Evolutionary conservation across 768 basidiomycete species (phyloP), one percentile per base, ranked within the genome.

Genomic region (Suillus hirtellus): DNA sequence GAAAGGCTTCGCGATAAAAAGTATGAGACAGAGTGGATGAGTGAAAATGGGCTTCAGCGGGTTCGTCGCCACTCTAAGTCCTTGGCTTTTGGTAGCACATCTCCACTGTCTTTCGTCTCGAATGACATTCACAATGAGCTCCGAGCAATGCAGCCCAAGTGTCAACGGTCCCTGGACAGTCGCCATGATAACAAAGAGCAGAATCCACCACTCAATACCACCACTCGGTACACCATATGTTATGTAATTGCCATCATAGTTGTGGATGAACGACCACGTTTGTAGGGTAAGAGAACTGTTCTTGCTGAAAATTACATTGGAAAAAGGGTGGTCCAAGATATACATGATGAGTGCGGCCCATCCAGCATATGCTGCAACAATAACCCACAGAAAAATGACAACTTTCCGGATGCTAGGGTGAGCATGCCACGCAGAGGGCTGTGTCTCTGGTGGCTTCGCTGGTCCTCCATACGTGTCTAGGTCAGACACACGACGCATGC

Each of bases 81-180:
- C 73, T n/a, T 61, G 38, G 35, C 5, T 21, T n/a, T 31, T 59
- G 55, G 68, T 64, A 55, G 74, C 69, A 1, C 65, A 66, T 55
- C 72, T 67, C 74, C 74, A 75, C 56, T 64, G 49, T 37, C 31
- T 56, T 64, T 74, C 74, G n/a, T 74, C 72, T 42, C 72, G 69
- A 49, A 75, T 60, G 37, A 72, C 71, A 47, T 74, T 75, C 58
- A 65, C 66, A 8, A 74, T 64, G 4, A 74, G 66, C 60, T 75
- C 73, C 1, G 68, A 64, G 24, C 69, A 74, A 46, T 74, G 73
- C 5, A 74, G 64, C 27, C 37, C 69, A 64, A 75, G 27, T 12
- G 73, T 74, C 65, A 74, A 43, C 1, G 74, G 66, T 52, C 73
- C 73, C 14, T 75, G 74, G 34, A 74, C 64, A 38, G 40, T 54